Conservation (phyloP, 768 basidiomycete genomes). For the Tylopilus vinaceipallidus region DNA sequence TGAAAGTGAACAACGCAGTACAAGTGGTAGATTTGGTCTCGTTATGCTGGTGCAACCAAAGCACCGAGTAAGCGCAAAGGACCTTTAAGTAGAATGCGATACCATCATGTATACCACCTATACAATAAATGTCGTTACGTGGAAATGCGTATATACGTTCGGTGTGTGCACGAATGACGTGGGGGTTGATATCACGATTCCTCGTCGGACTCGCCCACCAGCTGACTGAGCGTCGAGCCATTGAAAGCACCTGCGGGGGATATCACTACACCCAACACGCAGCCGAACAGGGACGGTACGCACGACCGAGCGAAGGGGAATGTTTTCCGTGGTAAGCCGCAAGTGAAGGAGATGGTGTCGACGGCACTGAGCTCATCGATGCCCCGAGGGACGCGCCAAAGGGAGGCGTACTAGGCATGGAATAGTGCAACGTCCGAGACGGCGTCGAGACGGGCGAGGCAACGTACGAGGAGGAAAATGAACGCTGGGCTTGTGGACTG, state of each 20-base stretch:
- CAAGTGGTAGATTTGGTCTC: too few species aligned
- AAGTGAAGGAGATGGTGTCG: conserved; percentile 39
- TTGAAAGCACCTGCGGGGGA: conserved; percentile 28
- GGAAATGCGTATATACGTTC: conserved; percentile 1
- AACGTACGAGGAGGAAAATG: conserved; percentile 30
- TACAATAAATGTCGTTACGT: conserved; percentile 2
- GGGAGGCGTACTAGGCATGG: conserved; percentile 38
- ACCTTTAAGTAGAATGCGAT: background rate
- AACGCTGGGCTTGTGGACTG: conserved; percentile 29
- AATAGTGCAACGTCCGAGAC: conserved; percentile 33
- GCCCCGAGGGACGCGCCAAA: conserved; percentile 34
- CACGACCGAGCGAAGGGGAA: conserved; percentile 34
- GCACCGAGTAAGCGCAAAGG: background rate
- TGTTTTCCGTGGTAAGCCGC: conserved; percentile 41
- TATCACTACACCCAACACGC: background rate
- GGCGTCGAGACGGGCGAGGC: conserved; percentile 31
- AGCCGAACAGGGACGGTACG: conserved; percentile 11
- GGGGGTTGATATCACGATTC: conserved; percentile 20
- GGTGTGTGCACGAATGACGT: conserved; percentile 11
- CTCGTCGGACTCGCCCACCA: conserved; percentile 30
- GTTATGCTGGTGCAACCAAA: too few species aligned
- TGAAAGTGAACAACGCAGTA: too few species aligned
- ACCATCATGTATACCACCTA: background rate
- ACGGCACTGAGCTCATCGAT: conserved; percentile 27
- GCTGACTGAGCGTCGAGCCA: conserved; percentile 24